Percentiles rank a stretch among this genome's conserved stretches.
Evolutionary conservation across 1,284 basidiomycete species (phyloP).

Genomic region (Golubevia pallescens): DNA sequence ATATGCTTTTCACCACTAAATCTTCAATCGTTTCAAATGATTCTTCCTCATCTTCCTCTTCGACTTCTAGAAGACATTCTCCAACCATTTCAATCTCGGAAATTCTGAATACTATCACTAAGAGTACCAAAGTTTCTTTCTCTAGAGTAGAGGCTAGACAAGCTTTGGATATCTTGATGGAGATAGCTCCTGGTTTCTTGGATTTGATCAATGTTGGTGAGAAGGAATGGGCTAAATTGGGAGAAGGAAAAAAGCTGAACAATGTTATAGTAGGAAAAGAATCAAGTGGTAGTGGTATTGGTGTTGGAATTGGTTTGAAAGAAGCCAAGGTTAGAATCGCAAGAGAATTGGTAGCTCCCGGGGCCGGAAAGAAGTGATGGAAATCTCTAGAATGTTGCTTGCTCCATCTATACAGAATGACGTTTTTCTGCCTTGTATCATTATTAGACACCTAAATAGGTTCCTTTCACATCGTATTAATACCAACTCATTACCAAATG

Average conservation of each 20-base stretch:
- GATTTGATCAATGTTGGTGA: conserved; percentile 13
- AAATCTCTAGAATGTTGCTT: too few relatives aligned
- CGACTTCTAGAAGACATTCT: conserved; percentile 17
- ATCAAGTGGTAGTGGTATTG: neutral
- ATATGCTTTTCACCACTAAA: conserved; percentile 29
- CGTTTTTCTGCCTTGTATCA: too few relatives aligned
- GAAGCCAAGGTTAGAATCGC: neutral
- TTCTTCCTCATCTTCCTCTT: conserved; percentile 1
- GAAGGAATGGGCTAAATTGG: neutral
- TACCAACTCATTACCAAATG: too few relatives aligned
- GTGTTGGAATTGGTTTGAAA: neutral
- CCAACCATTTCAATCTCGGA: conserved; percentile 33
- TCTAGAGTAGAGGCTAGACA: conserved; percentile 25
- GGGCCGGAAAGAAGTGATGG: neutral
- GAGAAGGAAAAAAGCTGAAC: neutral
- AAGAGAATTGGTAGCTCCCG: neutral
- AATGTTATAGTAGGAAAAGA: neutral
- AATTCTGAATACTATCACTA: conserved; percentile 20
- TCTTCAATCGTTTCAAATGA: neutral
- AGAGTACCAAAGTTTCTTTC: conserved; percentile 32
- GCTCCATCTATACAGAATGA: too few relatives aligned
- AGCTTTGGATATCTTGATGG: conserved; percentile 20
- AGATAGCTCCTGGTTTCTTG: conserved; percentile 37
- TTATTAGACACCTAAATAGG: too few relatives aligned
- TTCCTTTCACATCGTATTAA: too few relatives aligned